These are phyloP conservation scores for Apiospora phragmitis DNA, from an alignment of 2,329 filamentous ascomycete species.

Conservation along the genomic window DNA sequence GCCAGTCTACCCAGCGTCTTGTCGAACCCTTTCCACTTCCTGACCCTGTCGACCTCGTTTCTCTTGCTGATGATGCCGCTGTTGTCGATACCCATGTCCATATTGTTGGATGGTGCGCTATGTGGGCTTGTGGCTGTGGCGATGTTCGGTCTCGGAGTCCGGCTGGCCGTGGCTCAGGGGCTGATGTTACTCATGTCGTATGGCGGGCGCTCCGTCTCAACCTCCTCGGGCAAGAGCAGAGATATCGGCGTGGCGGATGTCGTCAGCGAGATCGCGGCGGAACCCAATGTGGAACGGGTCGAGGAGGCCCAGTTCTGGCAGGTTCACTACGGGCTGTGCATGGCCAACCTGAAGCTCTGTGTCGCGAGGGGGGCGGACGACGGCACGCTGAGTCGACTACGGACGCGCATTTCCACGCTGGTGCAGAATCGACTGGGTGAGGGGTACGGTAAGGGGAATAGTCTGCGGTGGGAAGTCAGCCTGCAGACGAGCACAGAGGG, in stretches of 20 bases:
- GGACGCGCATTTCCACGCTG: slow-evolving; percentile 74
- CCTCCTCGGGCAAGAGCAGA: slow-evolving; percentile 29
- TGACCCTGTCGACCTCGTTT: slow-evolving; percentile 84
- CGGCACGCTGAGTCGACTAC: slow-evolving; percentile 68
- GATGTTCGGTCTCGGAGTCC: slow-evolving; percentile 86
- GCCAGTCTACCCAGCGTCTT: slow-evolving; percentile 81
- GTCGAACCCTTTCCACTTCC: slow-evolving; percentile 91
- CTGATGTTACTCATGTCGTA: slow-evolving; percentile 97
- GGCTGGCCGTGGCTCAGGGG: slow-evolving; percentile 82
- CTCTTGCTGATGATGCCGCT: slow-evolving; percentile 81
- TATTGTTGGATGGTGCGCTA: slow-evolving; percentile 80
- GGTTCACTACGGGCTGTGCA: slow-evolving; percentile 93
- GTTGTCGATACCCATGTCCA: slow-evolving; percentile 76
- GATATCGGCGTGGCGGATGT: slow-evolving; percentile 66
- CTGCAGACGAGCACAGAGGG: slow-evolving; percentile 64
- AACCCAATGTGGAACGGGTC: slow-evolving; percentile 72
- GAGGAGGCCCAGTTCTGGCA: slow-evolving; percentile 98
- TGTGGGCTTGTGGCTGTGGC: slow-evolving; percentile 79
- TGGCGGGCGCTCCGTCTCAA: slow-evolving; percentile 35
- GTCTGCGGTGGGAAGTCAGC: slow-evolving; percentile 89
- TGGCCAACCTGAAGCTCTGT: slow-evolving; percentile 87
- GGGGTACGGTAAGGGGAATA: slow-evolving; percentile 77
- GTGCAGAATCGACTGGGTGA: slow-evolving; percentile 86
- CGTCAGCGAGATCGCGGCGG: slow-evolving; percentile 81
- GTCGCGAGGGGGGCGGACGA: slow-evolving; percentile 67